Evolutionary conservation across 805 yeast genomes (phyloP), one percentile per base, ranked within the genome.

Genomic region (Teunomyces atbi): DNA sequence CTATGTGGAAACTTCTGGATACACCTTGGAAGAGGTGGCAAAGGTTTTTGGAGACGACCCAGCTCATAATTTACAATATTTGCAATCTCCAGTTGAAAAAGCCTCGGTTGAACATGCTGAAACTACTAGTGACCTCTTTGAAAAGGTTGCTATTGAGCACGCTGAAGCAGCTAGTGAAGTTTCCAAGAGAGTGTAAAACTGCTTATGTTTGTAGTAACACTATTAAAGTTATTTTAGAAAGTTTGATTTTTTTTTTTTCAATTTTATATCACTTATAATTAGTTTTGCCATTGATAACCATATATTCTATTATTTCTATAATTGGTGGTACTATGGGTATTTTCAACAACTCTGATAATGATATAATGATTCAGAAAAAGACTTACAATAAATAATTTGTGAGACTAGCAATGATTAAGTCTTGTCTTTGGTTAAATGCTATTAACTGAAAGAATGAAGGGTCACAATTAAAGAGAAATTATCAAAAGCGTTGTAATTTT

Each of bases 21-120:
- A 59, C 51, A 65, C 74, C 18, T 65, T 74, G 57, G 78, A 74
- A 53, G 76, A 73, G 51, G 68, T 71, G 29, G 72, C 71, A 8
- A 56, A 60, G 45, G 68, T 71, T 13, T 73, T 73, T 49, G 78
- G 73, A 21, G 76, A 66, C 27, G 57, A 50, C 37, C 50, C 48
- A 18, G 52, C 48, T 6, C 39, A 20, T 16, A 16, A 35, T 5
- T 20, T 35, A 21, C 16, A 35, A 20, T 35, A 20, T 13, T 35
- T 35, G 39, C 39, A 35, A 35, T 35, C 39, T 13, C 39, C 39
- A 11, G 26, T 35, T 13, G 39, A 35, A 12, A 35, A 35, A 16
- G 10, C 21, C 8, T 12, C 28, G 5, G 39, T 35, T 35, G 39
- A 19, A 18, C 39, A 20, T 21, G 39, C 39, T 21, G 39, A 35